Evolutionary conservation across 2,329 filamentous ascomycete species (phyloP), one percentile per base, ranked within the genome.

Genomic region (Calycina marina): DNA sequence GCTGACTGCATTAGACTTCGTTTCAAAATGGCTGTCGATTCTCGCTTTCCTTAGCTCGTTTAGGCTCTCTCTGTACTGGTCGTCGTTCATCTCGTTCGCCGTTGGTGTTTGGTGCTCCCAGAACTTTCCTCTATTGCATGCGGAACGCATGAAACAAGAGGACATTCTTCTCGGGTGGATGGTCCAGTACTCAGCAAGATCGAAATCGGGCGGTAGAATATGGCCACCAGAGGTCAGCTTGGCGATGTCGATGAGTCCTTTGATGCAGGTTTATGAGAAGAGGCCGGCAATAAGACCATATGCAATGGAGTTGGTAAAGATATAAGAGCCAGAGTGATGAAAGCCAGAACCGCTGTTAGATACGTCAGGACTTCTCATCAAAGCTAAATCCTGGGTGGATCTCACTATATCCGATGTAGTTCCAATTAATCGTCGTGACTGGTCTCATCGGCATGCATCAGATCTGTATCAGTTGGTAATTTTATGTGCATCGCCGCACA

Each of bases 381-480:
- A n/a, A n/a, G n/a, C n/a, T n/a, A n/a, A n/a, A n/a, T n/a, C n/a
- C n/a, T n/a, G n/a, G n/a, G n/a, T n/a, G n/a, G n/a, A n/a, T n/a
- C n/a, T n/a, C n/a, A n/a, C n/a, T n/a, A 22, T 85, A 79, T 30
- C 79, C 78, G 32, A 82, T 72, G 44, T 82, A 84, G 13, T 63
- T 60, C 79, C 79, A 84, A 56, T 84, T 84, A 56, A 84, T 74
- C 32, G 75, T 69, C 13, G 69, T 73, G 32, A 81, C 75, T 47
- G 81, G 75, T 6, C 76, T 72, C 41, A 80, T 77, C 79, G 84
- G 84, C 56, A 84, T 65, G 43, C 75, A 80, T n/a, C n/a, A n/a
- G n/a, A n/a, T n/a, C n/a, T n/a, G n/a, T n/a, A n/a, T n/a, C n/a
- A n/a, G n/a, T n/a, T n/a, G n/a, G n/a, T n/a, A n/a, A n/a, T n/a